phyloP scores from a whole-genome alignment of 164 flowering plant species.

The Houttuynia cordata region DNA sequence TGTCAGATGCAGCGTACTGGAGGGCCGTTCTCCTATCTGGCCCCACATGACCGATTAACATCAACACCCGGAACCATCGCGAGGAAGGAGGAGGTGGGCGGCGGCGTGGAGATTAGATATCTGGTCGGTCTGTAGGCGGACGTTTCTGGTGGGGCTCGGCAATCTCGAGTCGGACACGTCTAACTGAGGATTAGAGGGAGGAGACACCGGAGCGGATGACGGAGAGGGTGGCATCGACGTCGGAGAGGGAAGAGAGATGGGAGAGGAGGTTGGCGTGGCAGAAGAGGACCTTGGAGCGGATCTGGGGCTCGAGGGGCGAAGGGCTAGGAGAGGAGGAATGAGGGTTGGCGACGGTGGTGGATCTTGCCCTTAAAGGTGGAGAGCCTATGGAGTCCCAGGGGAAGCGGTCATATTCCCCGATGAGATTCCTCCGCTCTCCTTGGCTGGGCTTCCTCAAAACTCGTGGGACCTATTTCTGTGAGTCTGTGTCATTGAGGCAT shows the following conservation, averaged over 20 bases:
- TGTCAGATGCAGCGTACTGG: conserved; percentile 92
- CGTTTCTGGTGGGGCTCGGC: conserved; percentile 56
- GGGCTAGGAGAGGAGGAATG: conserved; percentile 7
- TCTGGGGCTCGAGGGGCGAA: conserved; percentile 58
- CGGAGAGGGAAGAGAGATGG: conserved; percentile 66
- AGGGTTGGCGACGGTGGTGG: conserved; percentile 18
- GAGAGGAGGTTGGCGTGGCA: conserved; percentile 61
- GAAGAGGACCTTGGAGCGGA: conserved; percentile 70
- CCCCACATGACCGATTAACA: conserved; percentile 56
- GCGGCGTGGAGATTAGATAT: conserved; percentile 59
- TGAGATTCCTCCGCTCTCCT: neutral
- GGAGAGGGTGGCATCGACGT: conserved; percentile 67
- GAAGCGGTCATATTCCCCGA: conserved; percentile 1
- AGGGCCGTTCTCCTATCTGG: conserved; percentile 69
- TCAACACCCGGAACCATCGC: conserved; percentile 46
- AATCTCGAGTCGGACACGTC: conserved; percentile 66
- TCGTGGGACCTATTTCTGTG: too few species aligned
- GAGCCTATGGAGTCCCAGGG: conserved; percentile 24
- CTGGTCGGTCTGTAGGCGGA: conserved; percentile 46
- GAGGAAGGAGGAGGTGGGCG: conserved; percentile 42
- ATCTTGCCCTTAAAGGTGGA: conserved; percentile 45
- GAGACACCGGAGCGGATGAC: conserved; percentile 58
- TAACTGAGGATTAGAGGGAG: conserved; percentile 68
- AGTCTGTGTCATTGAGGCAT: too few species aligned
- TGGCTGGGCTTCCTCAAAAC: too few species aligned